A percentile compares a stretch with the other conserved stretches of the same genome.
phyloP scores from a whole-genome alignment of 2,329 filamentous ascomycete species.

The Cadophora malorum region DNA sequence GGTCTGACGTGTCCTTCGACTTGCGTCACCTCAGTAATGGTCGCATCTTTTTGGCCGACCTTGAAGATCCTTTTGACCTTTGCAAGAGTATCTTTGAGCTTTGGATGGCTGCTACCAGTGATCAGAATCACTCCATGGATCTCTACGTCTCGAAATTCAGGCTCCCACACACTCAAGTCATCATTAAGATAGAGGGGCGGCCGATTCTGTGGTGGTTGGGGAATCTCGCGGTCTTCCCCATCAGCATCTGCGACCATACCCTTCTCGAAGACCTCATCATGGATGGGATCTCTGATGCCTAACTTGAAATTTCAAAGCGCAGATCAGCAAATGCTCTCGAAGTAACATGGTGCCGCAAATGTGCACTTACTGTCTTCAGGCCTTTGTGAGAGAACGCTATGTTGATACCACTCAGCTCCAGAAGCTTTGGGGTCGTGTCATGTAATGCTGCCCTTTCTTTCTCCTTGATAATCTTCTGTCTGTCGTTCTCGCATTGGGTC shows the following conservation, averaged over 20 bases:
- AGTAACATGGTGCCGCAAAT: neutral
- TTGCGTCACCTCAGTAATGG: conserved; percentile 44
- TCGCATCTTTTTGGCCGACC: conserved; percentile 27
- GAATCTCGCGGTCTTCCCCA: neutral
- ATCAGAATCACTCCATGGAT: conserved; percentile 49
- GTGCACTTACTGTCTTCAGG: conserved; percentile 4
- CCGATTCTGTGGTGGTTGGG: too few relatives aligned
- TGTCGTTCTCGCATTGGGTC: conserved; percentile 1
- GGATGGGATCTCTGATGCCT: conserved; percentile 11
- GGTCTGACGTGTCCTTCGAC: conserved; percentile 47
- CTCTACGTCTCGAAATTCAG: conserved; percentile 43
- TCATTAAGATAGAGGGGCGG: conserved; percentile 24
- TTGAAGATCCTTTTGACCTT: conserved; percentile 45
- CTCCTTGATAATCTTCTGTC: conserved; percentile 15
- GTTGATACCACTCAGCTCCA: conserved; percentile 24
- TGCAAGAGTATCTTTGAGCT: conserved; percentile 42
- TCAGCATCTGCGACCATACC: conserved; percentile 12
- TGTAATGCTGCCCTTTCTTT: conserved; percentile 8
- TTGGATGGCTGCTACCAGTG: conserved; percentile 43
- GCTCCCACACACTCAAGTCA: conserved; percentile 40
- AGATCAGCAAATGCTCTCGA: neutral
- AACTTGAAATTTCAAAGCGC: neutral
- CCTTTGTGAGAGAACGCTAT: conserved; percentile 24
- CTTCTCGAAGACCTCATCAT: conserved; percentile 13
- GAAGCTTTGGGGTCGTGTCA: conserved; percentile 3